Base-by-base conservation (phyloP, 83 land plant species). In the Picea mariana region DNA sequence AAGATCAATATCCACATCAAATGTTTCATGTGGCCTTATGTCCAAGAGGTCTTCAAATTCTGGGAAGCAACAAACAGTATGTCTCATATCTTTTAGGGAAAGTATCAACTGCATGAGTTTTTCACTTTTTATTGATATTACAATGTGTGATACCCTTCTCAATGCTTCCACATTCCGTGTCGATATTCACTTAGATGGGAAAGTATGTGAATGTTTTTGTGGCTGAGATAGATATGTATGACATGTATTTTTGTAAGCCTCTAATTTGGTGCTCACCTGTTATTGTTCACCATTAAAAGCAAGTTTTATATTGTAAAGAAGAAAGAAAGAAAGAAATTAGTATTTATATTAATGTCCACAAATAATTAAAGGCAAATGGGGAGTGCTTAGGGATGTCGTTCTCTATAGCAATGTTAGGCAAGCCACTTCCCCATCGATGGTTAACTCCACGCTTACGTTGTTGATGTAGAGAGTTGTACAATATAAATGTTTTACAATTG, bases 1-100 rank as follows among this genome's bases (percentile, higher is more conserved):
- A 76, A 76, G 20, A 75, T 75, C 31, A 52, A 8, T 49, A 52
- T 52, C 78, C 55, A 59, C 78, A 75, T 13, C 60, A 75, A 75
- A 11, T 11, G 60, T 75, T 75, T 75, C 77, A 75, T 26, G 23
- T 47, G 59, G 52, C 61, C 15, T 52, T 9, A 12, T 75, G 78
- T 75, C 78, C 60, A 75, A 75, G 61, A 75, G 31, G 78, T 47
- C 16, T 75, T 59, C 60, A 1, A 75, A 75, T 52, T 49, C 78
- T 21, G 55, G 59, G 34, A 52, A 58, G 55, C 78, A 52, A 75
- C 78, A 75, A 52, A 75, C 2, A 27, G 78, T 75, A 75, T 52
- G 60, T 75, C 12, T 52, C 59, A 75, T 24, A 27, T 21, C 23
- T 52, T 26, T 52, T 26, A 52, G 11, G 78, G 31, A 75, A 40